Evolutionary conservation across 352 stramenopile species (phyloP).

Genomic region (Pythium biforme): DNA sequence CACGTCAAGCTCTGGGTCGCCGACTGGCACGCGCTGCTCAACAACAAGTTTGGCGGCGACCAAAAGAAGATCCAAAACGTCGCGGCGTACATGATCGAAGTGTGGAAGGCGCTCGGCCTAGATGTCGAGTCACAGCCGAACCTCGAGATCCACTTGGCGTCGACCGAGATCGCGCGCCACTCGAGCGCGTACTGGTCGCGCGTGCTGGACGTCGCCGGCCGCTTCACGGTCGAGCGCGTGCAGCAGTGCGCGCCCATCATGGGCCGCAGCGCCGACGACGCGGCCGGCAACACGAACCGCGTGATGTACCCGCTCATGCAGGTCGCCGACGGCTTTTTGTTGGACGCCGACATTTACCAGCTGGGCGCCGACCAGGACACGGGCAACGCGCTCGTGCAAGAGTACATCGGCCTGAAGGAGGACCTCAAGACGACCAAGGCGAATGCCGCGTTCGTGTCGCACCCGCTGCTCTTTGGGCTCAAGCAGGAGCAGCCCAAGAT

Average conservation of each 20-base stretch:
- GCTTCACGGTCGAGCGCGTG: slow-evolving; percentile 91
- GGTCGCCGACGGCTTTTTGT: slow-evolving; percentile 98
- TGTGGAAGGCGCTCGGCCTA: slow-evolving; percentile 99
- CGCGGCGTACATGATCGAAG: slow-evolving; percentile 96
- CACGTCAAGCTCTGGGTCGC: slow-evolving; percentile 98
- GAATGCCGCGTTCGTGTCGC: slow-evolving; percentile 93
- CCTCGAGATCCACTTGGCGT: slow-evolving; percentile 98
- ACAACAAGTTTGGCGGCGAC: slow-evolving; percentile 99
- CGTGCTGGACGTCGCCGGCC: slow-evolving; percentile 90
- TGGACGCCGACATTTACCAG: slow-evolving; percentile 99
- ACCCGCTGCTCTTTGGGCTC: slow-evolving; percentile 97
- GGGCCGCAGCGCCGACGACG: slow-evolving; percentile 87
- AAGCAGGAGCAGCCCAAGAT: slow-evolving; percentile 99
- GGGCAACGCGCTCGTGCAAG: slow-evolving; percentile 93
- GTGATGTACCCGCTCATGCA: slow-evolving; percentile 98
- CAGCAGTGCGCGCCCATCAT: slow-evolving; percentile 99
- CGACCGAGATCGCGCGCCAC: slow-evolving; percentile 90
- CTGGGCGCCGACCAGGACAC: slow-evolving; percentile 97
- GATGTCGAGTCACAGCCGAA: slow-evolving; percentile 87
- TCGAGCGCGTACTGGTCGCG: slow-evolving; percentile 91
- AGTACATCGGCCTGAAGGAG: slow-evolving; percentile 95
- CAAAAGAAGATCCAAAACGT: slow-evolving; percentile 96
- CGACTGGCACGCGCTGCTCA: slow-evolving; percentile 99
- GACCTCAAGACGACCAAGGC: slow-evolving; percentile 29
- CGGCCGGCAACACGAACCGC: slow-evolving; percentile 90